Evolutionary conservation across 352 stramenopile genomes (phyloP), one percentile per base, ranked within the genome.

Genomic region (Pythium utonaiense): DNA sequence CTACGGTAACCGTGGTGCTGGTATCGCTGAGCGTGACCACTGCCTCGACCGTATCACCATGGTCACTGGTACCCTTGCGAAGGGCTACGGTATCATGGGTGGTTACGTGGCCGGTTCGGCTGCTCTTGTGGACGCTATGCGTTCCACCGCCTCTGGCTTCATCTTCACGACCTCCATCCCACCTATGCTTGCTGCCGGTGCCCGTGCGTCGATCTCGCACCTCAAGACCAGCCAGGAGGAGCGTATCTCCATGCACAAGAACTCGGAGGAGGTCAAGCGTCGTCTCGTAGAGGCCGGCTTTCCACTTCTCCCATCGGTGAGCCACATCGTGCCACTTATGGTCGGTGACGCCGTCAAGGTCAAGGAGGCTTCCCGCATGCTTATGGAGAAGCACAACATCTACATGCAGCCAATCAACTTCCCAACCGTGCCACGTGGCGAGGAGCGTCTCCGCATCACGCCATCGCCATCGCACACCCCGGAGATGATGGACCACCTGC

Each of bases 391-490:
- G 68, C 72, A 96, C 83, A 77, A 78, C 71, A 96, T 97, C 54
- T 97, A 97, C 75, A 75, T 95, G 41, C 89, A 97, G 83, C 85
- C 89, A 2, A 97, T 97, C 72, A 97, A 97, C 80, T 97, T 95
- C 55, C 89, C 89, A 0, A 97, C 89, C 2, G 89, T 97, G 30
- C 86, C 86, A 1, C 78, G 83, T 64, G 89, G 89, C 42, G 88
- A 94, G 65, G 89, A 97, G 83, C 88, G 89, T 69, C 80, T 97
- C 7, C 85, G 89, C 59, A 71, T 97, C 47, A 96, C 89, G 57
- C 84, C 87, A 21, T 74, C 86, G 64, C 89, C 89, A 5, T 86
- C 89, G n/a, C 89, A 97, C 73, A 87, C 88, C 53, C 69, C 87
- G 47, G 83, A 84, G 57, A 96, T 96, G 86, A 91, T 96, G 59